phyloP scores from a whole-genome alignment of 495 filamentous ascomycete species.

The Aspergillus sparsus region DNA sequence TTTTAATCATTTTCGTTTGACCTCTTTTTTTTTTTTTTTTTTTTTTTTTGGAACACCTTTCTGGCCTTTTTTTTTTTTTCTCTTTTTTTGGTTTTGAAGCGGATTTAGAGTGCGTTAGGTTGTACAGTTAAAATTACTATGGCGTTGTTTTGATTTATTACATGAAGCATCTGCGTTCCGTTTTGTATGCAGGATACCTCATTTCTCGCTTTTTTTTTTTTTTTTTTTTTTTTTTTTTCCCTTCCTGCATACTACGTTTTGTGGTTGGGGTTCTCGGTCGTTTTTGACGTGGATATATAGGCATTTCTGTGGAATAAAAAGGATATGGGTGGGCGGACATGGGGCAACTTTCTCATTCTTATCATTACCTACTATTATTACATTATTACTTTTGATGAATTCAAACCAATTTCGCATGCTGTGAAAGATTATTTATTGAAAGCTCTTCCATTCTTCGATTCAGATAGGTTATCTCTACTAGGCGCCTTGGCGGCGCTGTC shows the following conservation, averaged over 20 bases:
- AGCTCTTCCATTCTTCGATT: neutral
- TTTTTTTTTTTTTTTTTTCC: constrained; percentile 16
- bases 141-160: constrained; percentile 21
- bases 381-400: no score
- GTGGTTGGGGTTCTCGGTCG: neutral
- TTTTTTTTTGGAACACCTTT: constrained; percentile 5
- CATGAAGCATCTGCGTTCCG: constrained; percentile 2
- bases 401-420: no score
- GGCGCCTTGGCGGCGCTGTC: constrained; percentile 17
- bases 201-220: constrained; percentile 18
- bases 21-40: constrained; percentile 2
- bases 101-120: constrained; percentile 19
- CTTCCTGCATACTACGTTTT: constrained; percentile 15
- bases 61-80: neutral
- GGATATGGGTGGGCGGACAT: neutral
- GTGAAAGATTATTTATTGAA: no score
- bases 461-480: constrained; percentile 11
- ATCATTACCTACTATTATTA: no score
- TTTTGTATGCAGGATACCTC: constrained; percentile 28
- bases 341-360: no score
- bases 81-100: constrained; percentile 16
- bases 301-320: constrained; percentile 6
- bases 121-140: constrained; percentile 20
- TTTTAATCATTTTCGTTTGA: constrained; percentile 22
- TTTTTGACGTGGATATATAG: constrained; percentile 3